A percentile compares a stretch with the other conserved stretches of the same genome.
These are phyloP conservation scores for Russula olivacea DNA, from an alignment of 768 basidiomycete genomes.

Conservation along the genomic window DNA sequence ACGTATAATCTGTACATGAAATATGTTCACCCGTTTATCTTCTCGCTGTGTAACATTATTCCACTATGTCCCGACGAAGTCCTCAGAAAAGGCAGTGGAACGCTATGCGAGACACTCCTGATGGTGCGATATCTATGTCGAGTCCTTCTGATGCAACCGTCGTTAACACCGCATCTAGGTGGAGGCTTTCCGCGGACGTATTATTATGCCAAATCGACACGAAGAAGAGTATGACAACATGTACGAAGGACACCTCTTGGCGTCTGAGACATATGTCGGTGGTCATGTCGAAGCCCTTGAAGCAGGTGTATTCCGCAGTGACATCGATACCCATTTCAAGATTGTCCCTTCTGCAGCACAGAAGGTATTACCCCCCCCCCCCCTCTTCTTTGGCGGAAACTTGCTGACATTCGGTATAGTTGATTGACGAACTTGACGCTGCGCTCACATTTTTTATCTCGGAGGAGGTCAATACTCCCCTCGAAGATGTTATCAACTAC, in stretches of 20 bases:
- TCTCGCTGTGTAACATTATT: slow-evolving; percentile 98
- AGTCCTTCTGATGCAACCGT: neutral
- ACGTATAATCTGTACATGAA: slow-evolving; percentile 99
- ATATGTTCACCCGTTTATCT: slow-evolving; percentile 99
- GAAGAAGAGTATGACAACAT: slow-evolving; percentile 89
- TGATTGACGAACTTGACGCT: slow-evolving; percentile 90
- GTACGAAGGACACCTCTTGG: slow-evolving; percentile 93
- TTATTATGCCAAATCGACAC: slow-evolving; percentile 98
- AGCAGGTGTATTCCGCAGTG: slow-evolving; percentile 96
- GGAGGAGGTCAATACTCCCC: slow-evolving; percentile 71
- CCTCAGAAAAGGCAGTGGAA: slow-evolving; percentile 90
- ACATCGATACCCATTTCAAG: slow-evolving; percentile 93
- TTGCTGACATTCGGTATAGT: slow-evolving; percentile 38
- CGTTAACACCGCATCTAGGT: slow-evolving; percentile 49
- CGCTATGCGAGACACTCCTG: slow-evolving; percentile 92
- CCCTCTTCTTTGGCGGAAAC: neutral
- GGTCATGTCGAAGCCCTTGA: slow-evolving; percentile 98
- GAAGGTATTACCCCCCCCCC: slow-evolving; percentile 42
- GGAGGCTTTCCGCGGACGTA: slow-evolving; percentile 84
- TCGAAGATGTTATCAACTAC: slow-evolving; percentile 91
- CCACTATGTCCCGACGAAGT: slow-evolving; percentile 96
- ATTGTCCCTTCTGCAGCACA: slow-evolving; percentile 83
- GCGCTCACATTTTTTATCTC: slow-evolving; percentile 85
- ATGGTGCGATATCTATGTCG: slow-evolving; percentile 60
- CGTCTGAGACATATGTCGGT: slow-evolving; percentile 97